These are phyloP conservation scores for Xylaria digitata DNA, from an alignment of 2,329 filamentous ascomycete species.

Conservation along the genomic window DNA sequence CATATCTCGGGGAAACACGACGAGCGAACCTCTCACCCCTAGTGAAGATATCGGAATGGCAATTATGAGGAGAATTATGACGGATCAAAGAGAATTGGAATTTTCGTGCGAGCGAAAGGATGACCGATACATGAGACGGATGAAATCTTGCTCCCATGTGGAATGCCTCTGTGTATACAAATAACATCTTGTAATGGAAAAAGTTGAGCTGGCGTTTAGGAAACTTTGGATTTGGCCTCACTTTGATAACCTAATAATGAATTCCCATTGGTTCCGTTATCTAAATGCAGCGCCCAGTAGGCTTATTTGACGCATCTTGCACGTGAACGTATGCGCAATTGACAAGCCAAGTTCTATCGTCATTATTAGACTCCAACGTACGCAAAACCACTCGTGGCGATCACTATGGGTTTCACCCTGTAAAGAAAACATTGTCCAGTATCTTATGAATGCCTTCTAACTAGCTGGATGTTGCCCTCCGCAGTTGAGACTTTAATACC, in stretches of 20 bases:
- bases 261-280: not conserved
- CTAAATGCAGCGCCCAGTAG: not conserved
- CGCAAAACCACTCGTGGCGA: too few relatives aligned
- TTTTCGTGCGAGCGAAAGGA: slow-evolving; percentile 37
- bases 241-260: slow-evolving; percentile 8
- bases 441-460: too few relatives aligned
- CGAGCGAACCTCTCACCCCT: not conserved
- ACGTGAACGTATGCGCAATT: not conserved
- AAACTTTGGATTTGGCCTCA: not conserved
- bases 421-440: too few relatives aligned
- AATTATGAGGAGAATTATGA: slow-evolving; percentile 29
- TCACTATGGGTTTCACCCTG: not conserved
- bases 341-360: not conserved
- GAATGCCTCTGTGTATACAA: slow-evolving; percentile 30
- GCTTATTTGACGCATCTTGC: not conserved
- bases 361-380: not conserved
- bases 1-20: slow-evolving; percentile 7
- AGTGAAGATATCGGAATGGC: slow-evolving; percentile 21
- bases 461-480: not conserved
- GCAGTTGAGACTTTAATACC: too few relatives aligned
- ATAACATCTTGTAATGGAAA: slow-evolving; percentile 30
- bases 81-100: slow-evolving; percentile 23
- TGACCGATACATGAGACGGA: slow-evolving; percentile 27
- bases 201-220: slow-evolving; percentile 27
- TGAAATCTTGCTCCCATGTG: slow-evolving; percentile 28